Conservation (phyloP, 1,284 basidiomycete species). For the Rhodotorula sp. region DNA sequence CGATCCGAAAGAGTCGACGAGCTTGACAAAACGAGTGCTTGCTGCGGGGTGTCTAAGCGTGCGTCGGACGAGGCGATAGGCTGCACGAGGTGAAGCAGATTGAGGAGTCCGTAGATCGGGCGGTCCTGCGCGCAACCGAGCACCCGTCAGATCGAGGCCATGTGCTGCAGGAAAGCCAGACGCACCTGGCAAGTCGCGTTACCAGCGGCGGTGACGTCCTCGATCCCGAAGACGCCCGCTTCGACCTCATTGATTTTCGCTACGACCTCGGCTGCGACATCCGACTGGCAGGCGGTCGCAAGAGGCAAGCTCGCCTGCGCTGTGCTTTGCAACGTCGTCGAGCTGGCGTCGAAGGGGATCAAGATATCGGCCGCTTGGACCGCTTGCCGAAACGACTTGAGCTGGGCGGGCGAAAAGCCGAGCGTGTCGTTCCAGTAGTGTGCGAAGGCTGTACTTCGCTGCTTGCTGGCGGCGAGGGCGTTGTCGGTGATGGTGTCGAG, state of each 20-base stretch:
- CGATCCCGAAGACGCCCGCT: conserved; percentile 19
- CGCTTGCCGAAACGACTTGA: conserved; percentile 14
- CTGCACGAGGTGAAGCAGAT: conserved; percentile 23
- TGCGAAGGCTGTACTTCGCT: conserved; percentile 25
- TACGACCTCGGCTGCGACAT: not conserved
- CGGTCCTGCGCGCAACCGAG: not conserved
- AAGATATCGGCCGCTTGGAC: conserved; percentile 22
- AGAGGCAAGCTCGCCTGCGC: conserved; percentile 18
- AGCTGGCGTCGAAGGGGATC: conserved; percentile 23
- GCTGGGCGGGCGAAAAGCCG: conserved; percentile 1
- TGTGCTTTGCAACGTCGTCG: not conserved
- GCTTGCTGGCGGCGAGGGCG: conserved; percentile 24
- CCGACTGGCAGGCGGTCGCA: conserved; percentile 15
- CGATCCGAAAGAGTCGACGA: conserved; percentile 2
- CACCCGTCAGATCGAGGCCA: not conserved
- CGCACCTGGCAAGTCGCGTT: conserved; percentile 9
- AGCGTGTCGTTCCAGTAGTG: conserved; percentile 27
- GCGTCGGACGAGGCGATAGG: conserved; percentile 17
- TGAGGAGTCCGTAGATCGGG: conserved; percentile 31
- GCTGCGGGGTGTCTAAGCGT: conserved; percentile 4
- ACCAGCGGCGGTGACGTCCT: not conserved
- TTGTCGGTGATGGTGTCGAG: conserved; percentile 12
- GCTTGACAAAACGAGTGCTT: conserved; percentile 19
- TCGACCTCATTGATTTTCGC: conserved; percentile 25
- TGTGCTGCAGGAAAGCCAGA: too few relatives aligned